These are phyloP conservation scores for Neofusicoccum umdonicola DNA, from an alignment of 2,329 filamentous ascomycete species.

Conservation along the genomic window DNA sequence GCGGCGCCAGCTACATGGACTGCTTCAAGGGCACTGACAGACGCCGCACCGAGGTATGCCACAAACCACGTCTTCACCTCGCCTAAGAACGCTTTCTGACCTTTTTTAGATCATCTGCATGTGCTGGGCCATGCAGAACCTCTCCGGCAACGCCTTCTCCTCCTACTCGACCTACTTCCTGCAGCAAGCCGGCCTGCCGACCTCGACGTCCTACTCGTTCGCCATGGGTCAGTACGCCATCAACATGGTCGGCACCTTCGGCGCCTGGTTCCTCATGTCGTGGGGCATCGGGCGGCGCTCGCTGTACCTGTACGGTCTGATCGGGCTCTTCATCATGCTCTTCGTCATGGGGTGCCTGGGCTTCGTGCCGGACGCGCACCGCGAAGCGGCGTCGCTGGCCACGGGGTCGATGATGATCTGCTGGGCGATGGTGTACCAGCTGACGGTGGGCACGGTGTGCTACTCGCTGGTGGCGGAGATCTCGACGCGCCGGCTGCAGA, in stretches of 20 bases:
- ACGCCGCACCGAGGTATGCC: conserved; percentile 64
- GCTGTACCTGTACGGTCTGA: conserved; percentile 72
- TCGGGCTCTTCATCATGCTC: conserved; percentile 70
- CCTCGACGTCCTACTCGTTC: conserved; percentile 45
- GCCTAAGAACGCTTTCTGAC: too few species aligned
- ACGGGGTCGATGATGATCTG: conserved; percentile 76
- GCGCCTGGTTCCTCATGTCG: conserved; percentile 78
- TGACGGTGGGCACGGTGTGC: conserved; percentile 84
- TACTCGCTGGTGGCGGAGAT: conserved; percentile 86
- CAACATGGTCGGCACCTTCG: conserved; percentile 77
- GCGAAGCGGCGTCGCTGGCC: conserved; percentile 64
- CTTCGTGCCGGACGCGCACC: conserved; percentile 62
- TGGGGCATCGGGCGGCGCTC: conserved; percentile 70
- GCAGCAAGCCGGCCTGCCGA: conserved; percentile 45
- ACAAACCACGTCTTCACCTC: too few species aligned
- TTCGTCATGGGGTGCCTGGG: conserved; percentile 82
- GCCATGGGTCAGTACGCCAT: conserved; percentile 60
- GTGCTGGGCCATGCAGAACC: conserved; percentile 50
- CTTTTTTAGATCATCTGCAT: conserved; percentile 52
- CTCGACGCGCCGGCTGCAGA: conserved; percentile 76
- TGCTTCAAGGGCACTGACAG: conserved; percentile 79
- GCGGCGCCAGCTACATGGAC: conserved; percentile 72
- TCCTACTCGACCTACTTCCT: conserved; percentile 52
- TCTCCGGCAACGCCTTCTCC: conserved; percentile 47
- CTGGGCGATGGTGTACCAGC: conserved; percentile 67